phyloP scores from a whole-genome alignment of 2,329 filamentous ascomycete species.

The Aspergillus fijiensis region DNA sequence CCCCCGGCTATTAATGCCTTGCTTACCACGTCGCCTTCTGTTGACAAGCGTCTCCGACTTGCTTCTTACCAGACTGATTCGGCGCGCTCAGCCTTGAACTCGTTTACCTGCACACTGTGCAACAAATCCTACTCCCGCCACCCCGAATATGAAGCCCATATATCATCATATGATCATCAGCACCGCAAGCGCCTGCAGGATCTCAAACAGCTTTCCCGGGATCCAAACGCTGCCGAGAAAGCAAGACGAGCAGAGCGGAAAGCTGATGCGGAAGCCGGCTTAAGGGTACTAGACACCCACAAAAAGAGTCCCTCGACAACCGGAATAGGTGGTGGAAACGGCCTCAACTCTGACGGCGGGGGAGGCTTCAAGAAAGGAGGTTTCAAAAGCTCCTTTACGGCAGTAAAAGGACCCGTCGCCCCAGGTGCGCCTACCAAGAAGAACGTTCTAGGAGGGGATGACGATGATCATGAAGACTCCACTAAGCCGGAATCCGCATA shows the following conservation, averaged over 20 bases:
- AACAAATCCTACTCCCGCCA: conserved; percentile 92
- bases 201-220: conserved; percentile 47
- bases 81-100: conserved; percentile 73
- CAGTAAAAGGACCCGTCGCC: conserved; percentile 45
- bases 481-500: conserved; percentile 16
- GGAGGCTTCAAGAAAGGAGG: conserved; percentile 73
- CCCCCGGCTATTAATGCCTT: background rate
- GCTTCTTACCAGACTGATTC: conserved; percentile 50
- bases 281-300: conserved; percentile 38
- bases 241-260: conserved; percentile 44
- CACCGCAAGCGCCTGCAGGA: conserved; percentile 70
- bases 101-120: conserved; percentile 84
- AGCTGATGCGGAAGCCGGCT: conserved; percentile 43
- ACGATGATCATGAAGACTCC: conserved; percentile 36
- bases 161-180: conserved; percentile 90
- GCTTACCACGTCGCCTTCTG: background rate
- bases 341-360: conserved; percentile 20
- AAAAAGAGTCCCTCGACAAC: conserved; percentile 17
- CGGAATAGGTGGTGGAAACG: conserved; percentile 25
- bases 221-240: conserved; percentile 45
- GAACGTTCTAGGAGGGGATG: conserved; percentile 46
- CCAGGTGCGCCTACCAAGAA: conserved; percentile 36
- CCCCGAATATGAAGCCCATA: conserved; percentile 94
- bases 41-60: background rate
- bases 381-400: conserved; percentile 73